Evolutionary conservation across 257 asterid species (phyloP).

Genomic region (Jasminum sambac): DNA sequence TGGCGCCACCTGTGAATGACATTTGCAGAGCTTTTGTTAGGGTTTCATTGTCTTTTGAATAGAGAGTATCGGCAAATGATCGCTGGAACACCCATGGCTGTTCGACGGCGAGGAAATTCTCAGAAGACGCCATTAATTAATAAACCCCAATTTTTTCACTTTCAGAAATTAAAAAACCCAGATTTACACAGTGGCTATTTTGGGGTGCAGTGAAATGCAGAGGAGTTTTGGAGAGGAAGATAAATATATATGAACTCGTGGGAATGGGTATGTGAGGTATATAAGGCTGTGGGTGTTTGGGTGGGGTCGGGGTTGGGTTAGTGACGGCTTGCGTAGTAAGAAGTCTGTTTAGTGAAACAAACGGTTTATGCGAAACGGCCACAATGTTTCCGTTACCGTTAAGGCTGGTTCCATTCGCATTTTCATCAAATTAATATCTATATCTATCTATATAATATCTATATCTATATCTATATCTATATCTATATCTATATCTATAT

Average conservation of each 20-base stretch:
- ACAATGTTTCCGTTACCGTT: neutral
- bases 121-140: conserved; percentile 56
- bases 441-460: no score
- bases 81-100: conserved; percentile 60
- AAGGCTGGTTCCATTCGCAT: no score
- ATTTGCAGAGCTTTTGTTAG: conserved; percentile 57
- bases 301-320: conserved; percentile 6
- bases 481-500: no score
- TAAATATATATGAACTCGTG: conserved; percentile 1
- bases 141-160: neutral
- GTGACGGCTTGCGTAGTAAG: conserved; percentile 75
- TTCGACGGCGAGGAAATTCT: conserved; percentile 53
- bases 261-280: conserved; percentile 21
- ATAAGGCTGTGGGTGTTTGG: conserved; percentile 43
- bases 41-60: conserved; percentile 55
- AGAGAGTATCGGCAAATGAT: conserved; percentile 52
- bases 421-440: no score
- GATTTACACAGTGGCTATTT: neutral
- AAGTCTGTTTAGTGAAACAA: conserved; percentile 51
- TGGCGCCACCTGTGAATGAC: conserved; percentile 42
- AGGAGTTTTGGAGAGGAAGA: neutral
- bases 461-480: no score
- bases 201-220: neutral
- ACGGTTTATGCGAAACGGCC: neutral
- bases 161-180: neutral